Conservation (phyloP, 75 land plant genomes). For the Gnetum montanum region DNA sequence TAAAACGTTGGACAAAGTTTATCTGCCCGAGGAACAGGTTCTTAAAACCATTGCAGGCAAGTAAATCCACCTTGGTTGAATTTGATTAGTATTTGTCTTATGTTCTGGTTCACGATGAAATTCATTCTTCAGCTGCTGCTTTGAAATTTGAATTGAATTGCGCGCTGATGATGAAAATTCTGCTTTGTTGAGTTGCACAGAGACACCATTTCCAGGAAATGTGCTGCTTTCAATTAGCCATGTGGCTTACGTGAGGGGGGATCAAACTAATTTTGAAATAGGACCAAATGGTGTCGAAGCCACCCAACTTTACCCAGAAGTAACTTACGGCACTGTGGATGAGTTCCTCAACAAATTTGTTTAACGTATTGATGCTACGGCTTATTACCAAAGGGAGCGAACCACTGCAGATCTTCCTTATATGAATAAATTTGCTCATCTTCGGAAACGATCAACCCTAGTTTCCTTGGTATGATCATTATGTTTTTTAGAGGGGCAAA, state of each 20-base stretch:
- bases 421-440: too few species aligned
- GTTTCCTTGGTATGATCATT: too few species aligned
- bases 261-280: constrained; percentile 32
- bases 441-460: too few species aligned
- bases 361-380: too few species aligned
- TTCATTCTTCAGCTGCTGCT: too few species aligned
- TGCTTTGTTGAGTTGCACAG: constrained; percentile 5
- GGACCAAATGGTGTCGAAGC: constrained; percentile 31
- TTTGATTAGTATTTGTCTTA: too few species aligned
- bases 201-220: constrained; percentile 20
- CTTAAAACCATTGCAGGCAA: constrained; percentile 13
- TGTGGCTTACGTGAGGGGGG: constrained; percentile 22
- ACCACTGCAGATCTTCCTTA: too few species aligned
- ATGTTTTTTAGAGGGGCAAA: too few species aligned
- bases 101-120: too few species aligned
- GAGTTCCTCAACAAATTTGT: constrained; percentile 31
- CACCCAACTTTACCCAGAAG: constrained; percentile 29
- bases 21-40: constrained; percentile 32
- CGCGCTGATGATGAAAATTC: not conserved
- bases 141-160: too few species aligned
- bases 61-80: not conserved
- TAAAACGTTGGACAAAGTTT: constrained; percentile 31
- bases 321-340: constrained; percentile 37
- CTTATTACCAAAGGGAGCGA: too few species aligned
- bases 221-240: constrained; percentile 10